Conservation (phyloP, 148 eudicot species). For the Polygonum aviculare region DNA sequence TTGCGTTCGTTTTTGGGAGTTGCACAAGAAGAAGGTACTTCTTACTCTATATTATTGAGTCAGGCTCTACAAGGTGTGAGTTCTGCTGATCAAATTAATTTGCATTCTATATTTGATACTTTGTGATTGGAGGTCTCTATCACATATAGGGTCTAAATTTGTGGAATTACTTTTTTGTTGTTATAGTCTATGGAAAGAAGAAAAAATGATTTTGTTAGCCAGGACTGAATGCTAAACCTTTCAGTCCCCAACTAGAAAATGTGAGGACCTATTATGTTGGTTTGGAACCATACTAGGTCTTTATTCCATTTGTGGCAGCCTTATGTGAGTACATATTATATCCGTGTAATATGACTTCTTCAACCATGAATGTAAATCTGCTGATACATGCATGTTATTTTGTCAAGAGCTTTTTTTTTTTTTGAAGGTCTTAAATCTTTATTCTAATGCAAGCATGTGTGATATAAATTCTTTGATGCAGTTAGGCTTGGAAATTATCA, state of each 20-base stretch:
- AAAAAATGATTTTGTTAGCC: neutral
- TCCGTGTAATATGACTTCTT: neutral
- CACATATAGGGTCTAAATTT: neutral
- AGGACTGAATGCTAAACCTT: neutral
- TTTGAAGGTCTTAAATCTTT: neutral
- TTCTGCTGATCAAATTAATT: neutral
- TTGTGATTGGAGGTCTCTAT: neutral
- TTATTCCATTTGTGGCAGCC: no score
- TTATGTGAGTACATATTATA: no score
- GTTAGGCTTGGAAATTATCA: constrained; percentile 56
- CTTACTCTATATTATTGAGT: neutral
- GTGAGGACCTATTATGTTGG: neutral
- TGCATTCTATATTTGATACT: neutral
- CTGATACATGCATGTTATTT: neutral
- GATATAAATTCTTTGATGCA: constrained; percentile 16
- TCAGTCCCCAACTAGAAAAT: neutral
- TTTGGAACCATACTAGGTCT: no score
- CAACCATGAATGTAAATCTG: neutral
- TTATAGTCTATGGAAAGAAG: neutral
- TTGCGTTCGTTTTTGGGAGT: no score
- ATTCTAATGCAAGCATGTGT: neutral
- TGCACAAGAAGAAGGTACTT: no score
- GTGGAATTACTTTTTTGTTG: neutral
- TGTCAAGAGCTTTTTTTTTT: neutral
- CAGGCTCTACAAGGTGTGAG: neutral